Percentiles rank a stretch among this genome's conserved stretches.
Conservation (phyloP, 768 basidiomycete genomes). For the Pleurotus eryngii region DNA sequence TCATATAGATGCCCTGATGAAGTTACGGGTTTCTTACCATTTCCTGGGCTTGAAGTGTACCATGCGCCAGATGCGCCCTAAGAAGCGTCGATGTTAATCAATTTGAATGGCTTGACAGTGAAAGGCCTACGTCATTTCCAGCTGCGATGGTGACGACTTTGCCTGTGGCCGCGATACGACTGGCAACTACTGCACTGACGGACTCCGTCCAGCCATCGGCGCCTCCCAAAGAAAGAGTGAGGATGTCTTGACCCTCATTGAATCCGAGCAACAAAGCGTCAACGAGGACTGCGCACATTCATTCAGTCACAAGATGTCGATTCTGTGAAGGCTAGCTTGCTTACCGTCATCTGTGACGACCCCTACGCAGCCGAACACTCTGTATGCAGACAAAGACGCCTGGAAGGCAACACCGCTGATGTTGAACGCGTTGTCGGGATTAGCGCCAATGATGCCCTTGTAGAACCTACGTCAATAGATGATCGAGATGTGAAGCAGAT, state of each 20-base stretch:
- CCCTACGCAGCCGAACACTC: slow-evolving; percentile 61
- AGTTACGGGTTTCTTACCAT: slow-evolving; percentile 24
- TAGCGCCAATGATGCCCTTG: slow-evolving; percentile 59
- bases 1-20: background rate
- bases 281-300: slow-evolving; percentile 27
- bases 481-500: slow-evolving; percentile 16
- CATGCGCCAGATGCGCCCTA: slow-evolving; percentile 57
- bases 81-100: background rate
- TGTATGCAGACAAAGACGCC: slow-evolving; percentile 50
- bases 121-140: slow-evolving; percentile 41
- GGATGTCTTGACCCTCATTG: slow-evolving; percentile 54
- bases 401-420: slow-evolving; percentile 69
- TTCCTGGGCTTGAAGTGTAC: slow-evolving; percentile 53
- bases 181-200: slow-evolving; percentile 51
- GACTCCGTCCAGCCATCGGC: slow-evolving; percentile 63
- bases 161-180: slow-evolving; percentile 52
- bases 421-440: slow-evolving; percentile 58
- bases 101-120: background rate
- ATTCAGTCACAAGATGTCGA: background rate
- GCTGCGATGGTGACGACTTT: slow-evolving; percentile 63
- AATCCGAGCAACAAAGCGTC: slow-evolving; percentile 50
- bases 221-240: slow-evolving; percentile 66
- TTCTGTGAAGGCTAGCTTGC: slow-evolving; percentile 8
- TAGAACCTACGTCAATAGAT: slow-evolving; percentile 2
- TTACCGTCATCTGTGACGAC: slow-evolving; percentile 49